A percentile compares a stretch with the other conserved stretches of the same genome.
Conservation (phyloP, 176 grass and related monocot species). For the Miscanthus lutarioriparius region DNA sequence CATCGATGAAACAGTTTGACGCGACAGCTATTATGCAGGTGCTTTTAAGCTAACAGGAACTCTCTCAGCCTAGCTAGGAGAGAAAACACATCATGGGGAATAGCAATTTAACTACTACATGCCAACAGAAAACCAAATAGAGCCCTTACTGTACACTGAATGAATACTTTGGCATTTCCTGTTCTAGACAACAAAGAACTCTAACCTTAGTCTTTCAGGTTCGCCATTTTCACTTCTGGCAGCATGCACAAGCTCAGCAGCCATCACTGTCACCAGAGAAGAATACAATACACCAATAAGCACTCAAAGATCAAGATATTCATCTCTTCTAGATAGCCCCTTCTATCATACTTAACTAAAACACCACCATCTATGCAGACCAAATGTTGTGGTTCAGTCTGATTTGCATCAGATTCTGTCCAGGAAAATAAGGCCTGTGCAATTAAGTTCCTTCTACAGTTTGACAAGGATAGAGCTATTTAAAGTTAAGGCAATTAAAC, state of each 20-base stretch:
- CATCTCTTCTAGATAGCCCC: background rate
- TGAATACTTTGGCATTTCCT: background rate
- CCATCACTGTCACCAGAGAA: constrained; percentile 64
- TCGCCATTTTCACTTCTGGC: constrained; percentile 64
- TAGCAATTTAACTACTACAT: background rate
- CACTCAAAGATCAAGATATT: background rate
- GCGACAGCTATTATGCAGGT: background rate
- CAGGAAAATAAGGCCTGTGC: background rate
- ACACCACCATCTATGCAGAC: background rate
- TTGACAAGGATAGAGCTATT: background rate
- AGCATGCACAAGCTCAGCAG: constrained; percentile 68
- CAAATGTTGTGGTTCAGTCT: background rate
- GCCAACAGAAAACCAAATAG: background rate
- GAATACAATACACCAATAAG: constrained; percentile 13
- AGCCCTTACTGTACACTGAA: background rate
- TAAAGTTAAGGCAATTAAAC: background rate
- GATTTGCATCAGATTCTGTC: background rate
- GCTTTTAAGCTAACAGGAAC: background rate
- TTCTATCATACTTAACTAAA: background rate
- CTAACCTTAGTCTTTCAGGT: constrained; percentile 95
- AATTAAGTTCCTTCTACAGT: background rate
- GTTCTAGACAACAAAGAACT: constrained; percentile 27
- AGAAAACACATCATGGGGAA: background rate
- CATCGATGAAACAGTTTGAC: background rate
- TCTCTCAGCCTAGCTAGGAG: background rate